Conservation (phyloP, 2,329 filamentous ascomycete genomes). For the Botrytis squamosa region DNA sequence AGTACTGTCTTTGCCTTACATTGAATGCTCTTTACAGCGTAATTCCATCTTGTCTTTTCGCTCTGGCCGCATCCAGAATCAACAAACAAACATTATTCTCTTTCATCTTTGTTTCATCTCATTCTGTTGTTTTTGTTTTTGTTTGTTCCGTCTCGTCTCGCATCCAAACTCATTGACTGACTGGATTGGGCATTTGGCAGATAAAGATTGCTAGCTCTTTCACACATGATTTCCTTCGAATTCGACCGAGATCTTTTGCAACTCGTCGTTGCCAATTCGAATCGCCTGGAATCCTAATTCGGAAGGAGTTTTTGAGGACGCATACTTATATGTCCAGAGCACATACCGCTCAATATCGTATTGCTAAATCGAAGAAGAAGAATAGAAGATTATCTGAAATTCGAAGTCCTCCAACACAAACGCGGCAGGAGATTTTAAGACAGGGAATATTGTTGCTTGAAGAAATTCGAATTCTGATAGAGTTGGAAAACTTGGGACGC, state of each 20-base stretch:
- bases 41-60: neutral
- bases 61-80: neutral
- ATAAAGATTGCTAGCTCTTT: neutral
- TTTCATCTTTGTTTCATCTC: slow-evolving; percentile 2
- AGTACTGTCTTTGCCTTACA: neutral
- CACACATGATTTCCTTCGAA: neutral
- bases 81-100: neutral
- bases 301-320: neutral
- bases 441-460: neutral
- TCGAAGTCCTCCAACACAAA: neutral
- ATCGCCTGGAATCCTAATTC: neutral
- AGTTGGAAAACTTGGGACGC: neutral
- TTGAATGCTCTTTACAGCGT: neutral
- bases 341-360: neutral
- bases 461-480: neutral
- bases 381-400: neutral
- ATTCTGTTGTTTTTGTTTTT: neutral
- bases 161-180: neutral
- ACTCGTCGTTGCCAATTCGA: neutral
- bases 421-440: neutral
- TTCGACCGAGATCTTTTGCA: neutral
- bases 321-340: neutral
- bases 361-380: neutral
- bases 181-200: neutral
- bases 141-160: neutral